phyloP scores from a whole-genome alignment of 257 asterid species.

The Solanum arcanum region DNA sequence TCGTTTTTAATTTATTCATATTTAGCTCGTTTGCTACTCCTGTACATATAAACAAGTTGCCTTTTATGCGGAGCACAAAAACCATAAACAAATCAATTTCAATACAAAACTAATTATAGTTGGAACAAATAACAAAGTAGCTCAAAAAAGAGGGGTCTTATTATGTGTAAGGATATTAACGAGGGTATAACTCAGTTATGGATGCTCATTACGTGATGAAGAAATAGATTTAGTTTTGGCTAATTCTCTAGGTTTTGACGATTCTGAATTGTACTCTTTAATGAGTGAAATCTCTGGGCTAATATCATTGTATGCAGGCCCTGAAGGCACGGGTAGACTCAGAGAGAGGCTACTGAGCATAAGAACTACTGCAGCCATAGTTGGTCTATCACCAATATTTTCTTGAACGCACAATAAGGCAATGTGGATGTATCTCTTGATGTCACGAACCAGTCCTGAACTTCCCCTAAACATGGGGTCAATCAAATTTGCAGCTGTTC shows the following conservation, averaged over 20 bases:
- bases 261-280: not conserved
- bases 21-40: too few species aligned
- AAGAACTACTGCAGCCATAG: not conserved
- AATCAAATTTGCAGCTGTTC: too few species aligned
- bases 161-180: too few species aligned
- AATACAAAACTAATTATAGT: not conserved
- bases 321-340: not conserved
- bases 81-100: not conserved
- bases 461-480: too few species aligned
- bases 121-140: too few species aligned
- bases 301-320: not conserved
- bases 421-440: too few species aligned
- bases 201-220: too few species aligned
- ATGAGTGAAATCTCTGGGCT: not conserved
- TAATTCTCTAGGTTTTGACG: not conserved
- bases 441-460: too few species aligned
- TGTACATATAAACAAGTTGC: not conserved
- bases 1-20: too few species aligned
- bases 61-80: not conserved
- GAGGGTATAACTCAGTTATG: too few species aligned
- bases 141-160: too few species aligned
- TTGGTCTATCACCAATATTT: not conserved
- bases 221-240: too few species aligned
- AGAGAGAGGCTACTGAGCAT: not conserved
- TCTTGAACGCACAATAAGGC: not conserved